These are phyloP conservation scores for Brassica nigra DNA, from an alignment of 345 rosid genomes.

Conservation along the genomic window DNA sequence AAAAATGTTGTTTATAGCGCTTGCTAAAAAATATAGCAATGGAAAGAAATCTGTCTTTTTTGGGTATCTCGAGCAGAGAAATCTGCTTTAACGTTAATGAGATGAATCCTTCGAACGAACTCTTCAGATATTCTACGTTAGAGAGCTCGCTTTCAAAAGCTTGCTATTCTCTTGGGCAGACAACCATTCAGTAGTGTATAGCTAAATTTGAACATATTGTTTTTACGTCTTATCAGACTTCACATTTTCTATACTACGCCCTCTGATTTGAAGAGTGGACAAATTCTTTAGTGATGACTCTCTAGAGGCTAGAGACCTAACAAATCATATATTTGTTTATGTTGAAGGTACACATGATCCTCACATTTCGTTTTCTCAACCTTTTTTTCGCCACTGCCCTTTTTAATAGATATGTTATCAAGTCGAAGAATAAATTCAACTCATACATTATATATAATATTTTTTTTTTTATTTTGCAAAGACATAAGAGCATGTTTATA, in stretches of 20 bases:
- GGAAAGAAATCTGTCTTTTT: background rate
- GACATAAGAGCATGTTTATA: background rate
- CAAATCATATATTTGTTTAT: background rate
- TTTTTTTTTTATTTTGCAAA: background rate
- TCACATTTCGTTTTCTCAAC: slow-evolving; percentile 24
- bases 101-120: background rate
- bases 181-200: background rate
- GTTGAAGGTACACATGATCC: slow-evolving; percentile 8
- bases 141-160: background rate
- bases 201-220: background rate
- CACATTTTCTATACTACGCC: background rate
- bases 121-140: background rate
- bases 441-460: background rate
- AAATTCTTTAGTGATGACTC: background rate
- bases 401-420: background rate
- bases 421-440: slow-evolving; percentile 7
- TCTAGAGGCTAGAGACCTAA: background rate
- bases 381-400: background rate
- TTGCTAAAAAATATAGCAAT: background rate
- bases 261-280: background rate
- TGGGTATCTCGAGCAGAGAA: background rate
- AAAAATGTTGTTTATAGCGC: background rate
- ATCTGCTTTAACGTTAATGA: background rate
- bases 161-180: background rate
- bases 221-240: background rate